Evolutionary conservation across 1,284 basidiomycete species (phyloP), one percentile per base, ranked within the genome.

Genomic region (Bjerkandera adusta): DNA sequence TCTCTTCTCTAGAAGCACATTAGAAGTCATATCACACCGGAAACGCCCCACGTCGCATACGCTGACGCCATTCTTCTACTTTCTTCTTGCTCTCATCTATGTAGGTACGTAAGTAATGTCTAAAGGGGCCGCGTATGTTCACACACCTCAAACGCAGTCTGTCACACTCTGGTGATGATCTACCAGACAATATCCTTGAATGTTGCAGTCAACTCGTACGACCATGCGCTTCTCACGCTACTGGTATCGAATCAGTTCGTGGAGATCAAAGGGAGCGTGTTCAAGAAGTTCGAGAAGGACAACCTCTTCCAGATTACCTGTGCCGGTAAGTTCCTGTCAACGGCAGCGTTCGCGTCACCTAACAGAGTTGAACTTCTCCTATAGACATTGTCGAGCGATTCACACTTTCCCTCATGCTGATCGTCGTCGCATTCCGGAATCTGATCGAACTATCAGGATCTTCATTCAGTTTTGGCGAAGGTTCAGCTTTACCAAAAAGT

Each of bases 241-340:
- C 76, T 99, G 4, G 84, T 99, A 35, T 97, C 93, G 36, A 99
- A 99, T 65, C 97, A 99, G 65, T 99, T 99, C 62, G 96, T 99
- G 38, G 97, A 99, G 70, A 99, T 99, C 70, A 99, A 99, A 68
- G 95, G 96, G 30, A 95, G 89, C 58, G 97, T 99, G 0, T 99
- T 99, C 80, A 99, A 99, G 69, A 98, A 92, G 65, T 99, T 99
- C 58, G 97, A 99, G 65, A 99, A 98, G 67, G 97, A 99, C 61
- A 98, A 92, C 61, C 77, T 99, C n/a, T 98, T 99, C 64, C 97
- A 99, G 66, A 95, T 99, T 54, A 97, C 94, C 47, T 97, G 94
- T 61, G 95, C 94, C 53, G 89, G 91, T 92, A 54, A 48, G 72
- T 57, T 16, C 16, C 24, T 33, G 26, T 15, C 8, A 16, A 11